phyloP scores from a whole-genome alignment of 257 asterid species.

The Scutellaria barbata region DNA sequence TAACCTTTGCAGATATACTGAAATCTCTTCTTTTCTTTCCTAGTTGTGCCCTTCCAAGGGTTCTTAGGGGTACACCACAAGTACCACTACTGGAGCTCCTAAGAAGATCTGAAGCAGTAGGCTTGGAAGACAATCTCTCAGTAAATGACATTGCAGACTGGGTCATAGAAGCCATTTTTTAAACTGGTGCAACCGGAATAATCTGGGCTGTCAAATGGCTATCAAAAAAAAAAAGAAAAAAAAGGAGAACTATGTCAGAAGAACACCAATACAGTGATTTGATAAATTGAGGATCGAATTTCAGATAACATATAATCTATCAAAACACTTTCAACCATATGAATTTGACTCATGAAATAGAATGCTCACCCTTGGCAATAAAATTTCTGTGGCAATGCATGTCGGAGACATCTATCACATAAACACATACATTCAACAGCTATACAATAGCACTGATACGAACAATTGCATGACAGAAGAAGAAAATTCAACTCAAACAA shows the following conservation, averaged over 20 bases:
- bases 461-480: neutral
- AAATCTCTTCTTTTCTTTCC: slow-evolving; percentile 60
- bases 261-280: neutral
- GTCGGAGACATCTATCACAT: neutral
- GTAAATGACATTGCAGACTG: slow-evolving; percentile 62
- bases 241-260: neutral
- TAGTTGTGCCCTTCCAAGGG: slow-evolving; percentile 63
- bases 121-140: slow-evolving; percentile 58
- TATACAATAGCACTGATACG: neutral
- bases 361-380: neutral
- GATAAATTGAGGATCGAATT: slow-evolving; percentile 10
- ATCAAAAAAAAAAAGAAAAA: neutral
- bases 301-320: slow-evolving; percentile 8
- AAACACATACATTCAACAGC: slow-evolving; percentile 12
- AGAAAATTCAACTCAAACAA: neutral
- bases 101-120: slow-evolving; percentile 76
- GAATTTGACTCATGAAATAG: slow-evolving; percentile 6
- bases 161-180: slow-evolving; percentile 63
- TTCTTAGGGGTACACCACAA: slow-evolving; percentile 65
- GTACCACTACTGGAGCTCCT: slow-evolving; percentile 69
- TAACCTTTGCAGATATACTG: slow-evolving; percentile 54
- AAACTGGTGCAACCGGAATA: slow-evolving; percentile 33
- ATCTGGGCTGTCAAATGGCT: slow-evolving; percentile 23
- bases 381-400: neutral
- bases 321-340: slow-evolving; percentile 21